phyloP scores from a whole-genome alignment of 257 asterid genomes.

The Solanum chiquidenum region DNA sequence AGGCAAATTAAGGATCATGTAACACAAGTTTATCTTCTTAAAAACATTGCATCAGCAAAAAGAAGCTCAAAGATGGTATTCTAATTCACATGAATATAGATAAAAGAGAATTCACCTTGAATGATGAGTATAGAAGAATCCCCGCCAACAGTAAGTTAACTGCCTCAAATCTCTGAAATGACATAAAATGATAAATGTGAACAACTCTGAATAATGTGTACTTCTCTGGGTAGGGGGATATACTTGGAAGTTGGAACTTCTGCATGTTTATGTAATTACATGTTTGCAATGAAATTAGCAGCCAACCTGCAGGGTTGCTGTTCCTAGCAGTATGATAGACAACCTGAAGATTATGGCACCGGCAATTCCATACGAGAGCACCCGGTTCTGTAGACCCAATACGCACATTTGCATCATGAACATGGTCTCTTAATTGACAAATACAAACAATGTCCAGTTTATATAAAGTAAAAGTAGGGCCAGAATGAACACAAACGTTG shows the following conservation, averaged over 20 bases:
- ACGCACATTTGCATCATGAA: constrained; percentile 7
- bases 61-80: neutral
- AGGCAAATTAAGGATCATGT: neutral
- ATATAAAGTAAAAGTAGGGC: neutral
- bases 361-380: constrained; percentile 92
- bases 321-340: constrained; percentile 86
- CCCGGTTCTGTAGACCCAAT: constrained; percentile 50
- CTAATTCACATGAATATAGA: neutral
- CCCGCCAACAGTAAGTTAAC: constrained; percentile 70
- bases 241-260: neutral
- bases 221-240: neutral
- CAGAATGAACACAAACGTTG: constrained; percentile 2
- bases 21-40: neutral
- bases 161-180: constrained; percentile 61
- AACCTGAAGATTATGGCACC: constrained; percentile 83
- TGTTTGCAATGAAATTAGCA: neutral
- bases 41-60: neutral
- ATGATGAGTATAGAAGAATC: constrained; percentile 74
- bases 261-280: constrained; percentile 8
- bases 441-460: neutral
- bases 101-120: constrained; percentile 55
- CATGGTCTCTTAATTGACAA: neutral
- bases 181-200: constrained; percentile 1
- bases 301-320: constrained; percentile 91
- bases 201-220: neutral